Evolutionary conservation across 176 grass and related monocot species (phyloP).

Genomic region (Dactylis glomerata): DNA sequence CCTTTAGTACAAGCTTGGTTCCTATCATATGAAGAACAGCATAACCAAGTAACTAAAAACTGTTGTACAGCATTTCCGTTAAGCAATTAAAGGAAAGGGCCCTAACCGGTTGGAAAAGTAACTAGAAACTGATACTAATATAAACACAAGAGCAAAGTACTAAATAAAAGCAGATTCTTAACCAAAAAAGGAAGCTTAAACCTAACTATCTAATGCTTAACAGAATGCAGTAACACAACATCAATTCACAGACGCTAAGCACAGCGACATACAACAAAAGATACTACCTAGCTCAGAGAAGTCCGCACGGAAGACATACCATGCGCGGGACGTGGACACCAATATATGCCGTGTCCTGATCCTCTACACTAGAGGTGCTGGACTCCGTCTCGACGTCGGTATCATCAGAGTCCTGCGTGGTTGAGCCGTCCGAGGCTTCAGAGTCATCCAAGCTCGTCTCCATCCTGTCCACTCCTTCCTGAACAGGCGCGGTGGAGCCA

Average conservation of each 20-base stretch:
- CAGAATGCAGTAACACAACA: neutral
- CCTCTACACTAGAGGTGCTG: constrained; percentile 58
- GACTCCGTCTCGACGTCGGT: constrained; percentile 58
- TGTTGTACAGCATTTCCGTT: neutral
- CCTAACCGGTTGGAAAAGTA: neutral
- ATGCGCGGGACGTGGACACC: constrained; percentile 25
- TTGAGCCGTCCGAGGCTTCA: constrained; percentile 55
- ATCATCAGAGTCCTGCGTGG: constrained; percentile 57
- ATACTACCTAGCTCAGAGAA: neutral
- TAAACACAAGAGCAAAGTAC: neutral
- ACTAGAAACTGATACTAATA: neutral
- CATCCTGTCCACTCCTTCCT: constrained; percentile 44
- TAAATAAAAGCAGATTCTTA: neutral
- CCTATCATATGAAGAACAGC: neutral
- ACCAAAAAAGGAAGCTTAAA: neutral
- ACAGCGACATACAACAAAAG: neutral
- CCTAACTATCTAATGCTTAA: neutral
- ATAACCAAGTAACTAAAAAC: neutral
- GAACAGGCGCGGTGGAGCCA: constrained; percentile 15
- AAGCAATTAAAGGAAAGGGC: neutral
- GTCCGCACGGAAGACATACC: constrained; percentile 44
- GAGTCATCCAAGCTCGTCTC: constrained; percentile 49
- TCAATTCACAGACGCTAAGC: neutral
- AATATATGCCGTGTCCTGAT: constrained; percentile 37
- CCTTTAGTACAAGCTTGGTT: neutral